phyloP scores from a whole-genome alignment of 805 yeast species.

The Yamadazyma paraphyllophila region DNA sequence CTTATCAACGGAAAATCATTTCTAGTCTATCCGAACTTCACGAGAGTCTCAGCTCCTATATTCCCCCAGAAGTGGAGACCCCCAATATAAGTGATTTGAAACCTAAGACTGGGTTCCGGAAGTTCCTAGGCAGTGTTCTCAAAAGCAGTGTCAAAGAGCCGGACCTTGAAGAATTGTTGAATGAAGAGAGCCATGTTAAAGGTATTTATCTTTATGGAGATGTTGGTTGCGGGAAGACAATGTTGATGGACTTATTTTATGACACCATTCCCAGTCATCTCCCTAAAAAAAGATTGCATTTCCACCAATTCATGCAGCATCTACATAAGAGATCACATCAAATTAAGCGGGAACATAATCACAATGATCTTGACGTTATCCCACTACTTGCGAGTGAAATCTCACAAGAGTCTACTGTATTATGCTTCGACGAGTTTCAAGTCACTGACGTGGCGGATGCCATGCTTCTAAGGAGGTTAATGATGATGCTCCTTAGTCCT shows the following conservation, averaged over 20 bases:
- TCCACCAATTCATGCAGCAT: slow-evolving; percentile 96
- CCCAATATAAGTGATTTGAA: slow-evolving; percentile 53
- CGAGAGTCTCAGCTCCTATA: slow-evolving; percentile 48
- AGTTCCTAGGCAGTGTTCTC: slow-evolving; percentile 23
- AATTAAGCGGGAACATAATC: slow-evolving; percentile 56
- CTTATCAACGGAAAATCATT: slow-evolving; percentile 75
- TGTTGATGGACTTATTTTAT: slow-evolving; percentile 96
- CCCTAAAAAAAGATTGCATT: slow-evolving; percentile 80
- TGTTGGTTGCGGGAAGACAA: slow-evolving; percentile 98
- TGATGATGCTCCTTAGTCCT: slow-evolving; percentile 63
- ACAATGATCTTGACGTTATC: slow-evolving; percentile 69
- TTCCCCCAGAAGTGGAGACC: slow-evolving; percentile 56
- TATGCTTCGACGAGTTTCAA: slow-evolving; percentile 97
- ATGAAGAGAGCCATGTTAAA: slow-evolving; percentile 45
- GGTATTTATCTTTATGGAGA: slow-evolving; percentile 96
- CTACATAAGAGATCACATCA: slow-evolving; percentile 85
- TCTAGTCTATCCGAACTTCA: slow-evolving; percentile 60
- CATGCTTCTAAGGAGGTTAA: slow-evolving; percentile 80
- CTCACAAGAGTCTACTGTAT: slow-evolving; percentile 68
- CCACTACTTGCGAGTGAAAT: slow-evolving; percentile 83
- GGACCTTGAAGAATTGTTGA: slow-evolving; percentile 11
- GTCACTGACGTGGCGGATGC: slow-evolving; percentile 99
- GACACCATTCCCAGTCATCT: slow-evolving; percentile 75
- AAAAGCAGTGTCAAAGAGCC: slow-evolving; percentile 8
- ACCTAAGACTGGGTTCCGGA: slow-evolving; percentile 47